Evolutionary conservation across 2,329 filamentous ascomycete genomes (phyloP).

Genomic region (Coniella lustricola): DNA sequence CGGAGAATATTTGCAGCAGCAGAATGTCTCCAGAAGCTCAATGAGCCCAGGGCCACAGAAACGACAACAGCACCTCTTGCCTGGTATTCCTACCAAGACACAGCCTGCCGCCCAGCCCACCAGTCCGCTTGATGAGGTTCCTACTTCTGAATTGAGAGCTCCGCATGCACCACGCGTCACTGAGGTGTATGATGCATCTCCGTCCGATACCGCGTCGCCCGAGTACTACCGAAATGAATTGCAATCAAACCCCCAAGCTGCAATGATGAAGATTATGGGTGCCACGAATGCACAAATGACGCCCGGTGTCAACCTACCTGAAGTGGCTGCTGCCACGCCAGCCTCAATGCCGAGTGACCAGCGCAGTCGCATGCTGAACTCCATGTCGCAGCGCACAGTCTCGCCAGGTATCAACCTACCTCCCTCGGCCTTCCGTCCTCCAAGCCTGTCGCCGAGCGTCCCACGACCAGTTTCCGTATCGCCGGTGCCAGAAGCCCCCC

Average conservation of each 20-base stretch:
- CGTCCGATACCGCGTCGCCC: slow-evolving; percentile 37
- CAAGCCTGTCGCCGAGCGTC: slow-evolving; percentile 13
- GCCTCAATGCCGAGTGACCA: slow-evolving; percentile 51
- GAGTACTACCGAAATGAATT: slow-evolving; percentile 49
- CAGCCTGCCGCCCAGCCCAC: slow-evolving; percentile 23
- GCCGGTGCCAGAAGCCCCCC: slow-evolving; percentile 35
- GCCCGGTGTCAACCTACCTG: slow-evolving; percentile 44
- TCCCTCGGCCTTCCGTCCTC: slow-evolving; percentile 13
- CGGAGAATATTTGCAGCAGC: slow-evolving; percentile 48
- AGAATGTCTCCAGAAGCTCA: slow-evolving; percentile 30
- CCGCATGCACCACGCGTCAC: slow-evolving; percentile 49
- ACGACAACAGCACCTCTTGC: slow-evolving; percentile 46
- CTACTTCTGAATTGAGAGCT: slow-evolving; percentile 9
- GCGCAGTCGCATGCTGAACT: slow-evolving; percentile 50
- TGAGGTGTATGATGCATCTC: slow-evolving; percentile 50
- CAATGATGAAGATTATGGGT: slow-evolving; percentile 60
- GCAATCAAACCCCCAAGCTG: slow-evolving; percentile 50
- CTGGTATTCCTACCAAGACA: slow-evolving; percentile 41
- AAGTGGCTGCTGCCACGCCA: slow-evolving; percentile 49
- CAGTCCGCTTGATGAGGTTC: slow-evolving; percentile 18
- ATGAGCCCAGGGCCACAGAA: slow-evolving; percentile 36
- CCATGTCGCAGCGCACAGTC: slow-evolving; percentile 45
- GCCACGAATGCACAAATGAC: slow-evolving; percentile 52
- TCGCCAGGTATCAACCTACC: slow-evolving; percentile 21
- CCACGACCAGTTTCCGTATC: slow-evolving; percentile 25